Conservation (phyloP, 139 green algal species). For the Desmodesmus armatus region DNA sequence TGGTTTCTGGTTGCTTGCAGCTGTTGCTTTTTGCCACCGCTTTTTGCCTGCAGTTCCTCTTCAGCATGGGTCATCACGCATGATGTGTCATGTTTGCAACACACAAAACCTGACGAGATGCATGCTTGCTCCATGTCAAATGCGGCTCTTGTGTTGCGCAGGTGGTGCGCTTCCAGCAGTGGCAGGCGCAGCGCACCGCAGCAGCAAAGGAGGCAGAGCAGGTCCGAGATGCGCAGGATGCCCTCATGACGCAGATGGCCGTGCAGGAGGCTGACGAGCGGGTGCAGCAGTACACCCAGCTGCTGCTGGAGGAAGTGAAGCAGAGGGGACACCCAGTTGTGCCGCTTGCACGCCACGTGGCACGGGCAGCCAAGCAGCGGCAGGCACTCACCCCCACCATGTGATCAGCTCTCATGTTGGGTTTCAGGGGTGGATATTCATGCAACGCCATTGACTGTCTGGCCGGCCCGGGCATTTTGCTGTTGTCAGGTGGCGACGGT, state of each 20-base stretch:
- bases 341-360: constrained; percentile 30
- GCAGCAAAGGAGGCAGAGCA: background rate
- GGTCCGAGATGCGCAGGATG: constrained; percentile 29
- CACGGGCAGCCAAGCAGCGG: constrained; percentile 1
- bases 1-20: no score
- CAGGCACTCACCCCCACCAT: constrained; percentile 19
- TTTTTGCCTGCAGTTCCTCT: background rate
- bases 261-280: constrained; percentile 50
- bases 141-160: background rate
- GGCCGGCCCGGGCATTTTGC: no score
- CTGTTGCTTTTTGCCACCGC: no score
- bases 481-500: no score
- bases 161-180: constrained; percentile 45
- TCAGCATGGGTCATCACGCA: background rate
- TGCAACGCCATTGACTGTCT: no score
- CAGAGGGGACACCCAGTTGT: background rate
- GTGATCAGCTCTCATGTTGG: no score
- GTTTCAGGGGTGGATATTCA: no score
- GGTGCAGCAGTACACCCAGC: constrained; percentile 19
- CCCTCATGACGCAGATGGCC: constrained; percentile 13
- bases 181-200: background rate
- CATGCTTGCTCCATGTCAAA: no score
- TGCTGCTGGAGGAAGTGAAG: constrained; percentile 19
- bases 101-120: background rate
- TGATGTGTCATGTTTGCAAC: background rate